Base-by-base conservation (phyloP, 106 monocot species). In the Narthecium ossifragum region DNA sequence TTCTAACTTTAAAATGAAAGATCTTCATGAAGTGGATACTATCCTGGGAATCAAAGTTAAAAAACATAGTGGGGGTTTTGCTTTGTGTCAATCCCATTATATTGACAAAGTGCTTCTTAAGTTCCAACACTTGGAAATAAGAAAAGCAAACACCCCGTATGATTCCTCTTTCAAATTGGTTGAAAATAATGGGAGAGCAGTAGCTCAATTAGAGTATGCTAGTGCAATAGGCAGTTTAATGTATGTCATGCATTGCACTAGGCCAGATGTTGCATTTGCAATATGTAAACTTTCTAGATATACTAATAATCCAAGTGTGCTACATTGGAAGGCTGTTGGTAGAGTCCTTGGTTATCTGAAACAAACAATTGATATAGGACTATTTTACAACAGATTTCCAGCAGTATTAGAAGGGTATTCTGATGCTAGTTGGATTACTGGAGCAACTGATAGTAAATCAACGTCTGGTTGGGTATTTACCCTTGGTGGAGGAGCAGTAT, bases 161-260 rank as follows among this genome's bases (percentile, higher is more conserved):
- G 47, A 47, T 47, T 47, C 47, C 8, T 8, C 9, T 47, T 5
- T 47, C 17, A 47, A 18, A 20, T 4, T 20, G 4, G 18, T 4
- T 14, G 17, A 4, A 18, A 47, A 47, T 47, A 4, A 12, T 20
- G 47, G 14, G 6, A 47, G 47, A 47, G 5, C n/a, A n/a, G n/a
- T n/a, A n/a, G n/a, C n/a, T n/a, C 55, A 66, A 28, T 7, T 66
- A 22, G 28, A 66, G 20, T 66, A 55, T 66, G 53, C 66, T 26
- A 54, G 66, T 38, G 55, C 15, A 9, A 29, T 55, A 1, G 54
- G 49, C 0, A 34, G 31, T 29, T 27, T 68, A 34, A 59, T 68
- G 57, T 68, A 34, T 68, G 46, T 21, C 26, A 68, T 31, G 29
- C 41, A 67, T 37, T 64, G 64, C 22, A 63, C 63, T 11, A 64